Conservation (phyloP, 2,329 filamentous ascomycete genomes). For the Penicillium sp. region DNA sequence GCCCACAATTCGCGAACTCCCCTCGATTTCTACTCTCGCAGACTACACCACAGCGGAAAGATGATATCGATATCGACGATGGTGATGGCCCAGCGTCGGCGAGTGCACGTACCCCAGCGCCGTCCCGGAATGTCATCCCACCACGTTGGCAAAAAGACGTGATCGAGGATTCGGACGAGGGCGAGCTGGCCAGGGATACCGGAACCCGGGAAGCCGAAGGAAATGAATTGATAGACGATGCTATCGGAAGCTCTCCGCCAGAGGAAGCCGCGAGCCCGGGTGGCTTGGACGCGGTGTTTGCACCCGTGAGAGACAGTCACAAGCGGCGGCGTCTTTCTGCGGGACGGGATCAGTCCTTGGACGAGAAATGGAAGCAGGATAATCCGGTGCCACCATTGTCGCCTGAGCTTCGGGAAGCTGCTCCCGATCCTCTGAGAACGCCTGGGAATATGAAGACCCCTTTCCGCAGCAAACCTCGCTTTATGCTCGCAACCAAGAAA, state of each 20-base stretch:
- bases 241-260: constrained; percentile 20
- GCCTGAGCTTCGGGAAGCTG: constrained; percentile 9
- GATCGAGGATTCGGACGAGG: constrained; percentile 30
- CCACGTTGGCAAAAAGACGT: constrained; percentile 19
- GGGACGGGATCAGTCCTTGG: constrained; percentile 1
- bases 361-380: neutral
- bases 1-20: constrained; percentile 34
- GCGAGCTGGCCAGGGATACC: constrained; percentile 6
- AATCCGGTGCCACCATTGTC: constrained; percentile 20
- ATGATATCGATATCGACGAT: constrained; percentile 22
- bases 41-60: constrained; percentile 6
- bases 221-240: constrained; percentile 6
- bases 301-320: constrained; percentile 20
- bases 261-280: constrained; percentile 3
- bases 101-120: constrained; percentile 1
- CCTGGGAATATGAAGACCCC: constrained; percentile 22
- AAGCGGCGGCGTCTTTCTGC: constrained; percentile 35
- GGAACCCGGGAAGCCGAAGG: neutral
- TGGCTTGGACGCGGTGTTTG: constrained; percentile 29
- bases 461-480: constrained; percentile 30
- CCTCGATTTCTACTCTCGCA: constrained; percentile 35
- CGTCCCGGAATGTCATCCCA: constrained; percentile 1
- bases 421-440: constrained; percentile 4
- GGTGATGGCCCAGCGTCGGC: constrained; percentile 15
- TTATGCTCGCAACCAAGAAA: constrained; percentile 26